These are phyloP conservation scores for Pleurotus djamor DNA, from an alignment of 768 basidiomycete genomes.

Conservation along the genomic window DNA sequence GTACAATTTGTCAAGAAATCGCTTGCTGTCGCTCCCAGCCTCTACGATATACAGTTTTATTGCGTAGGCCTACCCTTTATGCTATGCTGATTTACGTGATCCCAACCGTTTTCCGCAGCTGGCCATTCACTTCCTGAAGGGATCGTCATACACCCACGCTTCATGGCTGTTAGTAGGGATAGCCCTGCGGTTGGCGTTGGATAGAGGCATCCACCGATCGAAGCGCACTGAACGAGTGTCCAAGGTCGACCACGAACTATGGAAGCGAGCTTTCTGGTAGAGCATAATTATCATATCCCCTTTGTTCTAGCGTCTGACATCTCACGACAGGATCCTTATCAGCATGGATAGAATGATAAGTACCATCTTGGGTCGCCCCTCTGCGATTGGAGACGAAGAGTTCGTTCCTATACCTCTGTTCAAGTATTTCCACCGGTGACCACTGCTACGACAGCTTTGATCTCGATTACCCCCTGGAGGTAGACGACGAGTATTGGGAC, in stretches of 20 bases:
- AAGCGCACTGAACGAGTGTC: constrained; percentile 26
- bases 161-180: constrained; percentile 65
- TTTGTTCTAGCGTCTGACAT: background rate
- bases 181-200: constrained; percentile 68
- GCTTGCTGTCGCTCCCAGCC: constrained; percentile 52
- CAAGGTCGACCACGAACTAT: constrained; percentile 64
- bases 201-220: constrained; percentile 68
- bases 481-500: constrained; percentile 76
- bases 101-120: constrained; percentile 28
- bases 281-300: background rate
- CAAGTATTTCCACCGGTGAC: no score
- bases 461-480: constrained; percentile 59
- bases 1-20: constrained; percentile 61
- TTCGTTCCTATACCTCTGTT: constrained; percentile 30
- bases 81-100: no score
- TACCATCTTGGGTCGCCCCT: constrained; percentile 61
- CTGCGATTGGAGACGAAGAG: constrained; percentile 76
- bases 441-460: constrained; percentile 52
- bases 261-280: constrained; percentile 70
- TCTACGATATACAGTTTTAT: constrained; percentile 74
- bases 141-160: constrained; percentile 47
- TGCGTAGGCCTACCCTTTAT: constrained; percentile 37
- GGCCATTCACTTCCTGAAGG: constrained; percentile 42
- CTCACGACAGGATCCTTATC: constrained; percentile 41
- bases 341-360: constrained; percentile 45